Evolutionary conservation across 2,329 filamentous ascomycete genomes (phyloP), one percentile per base, ranked within the genome.

Genomic region (Pestalotiopsis sp.): DNA sequence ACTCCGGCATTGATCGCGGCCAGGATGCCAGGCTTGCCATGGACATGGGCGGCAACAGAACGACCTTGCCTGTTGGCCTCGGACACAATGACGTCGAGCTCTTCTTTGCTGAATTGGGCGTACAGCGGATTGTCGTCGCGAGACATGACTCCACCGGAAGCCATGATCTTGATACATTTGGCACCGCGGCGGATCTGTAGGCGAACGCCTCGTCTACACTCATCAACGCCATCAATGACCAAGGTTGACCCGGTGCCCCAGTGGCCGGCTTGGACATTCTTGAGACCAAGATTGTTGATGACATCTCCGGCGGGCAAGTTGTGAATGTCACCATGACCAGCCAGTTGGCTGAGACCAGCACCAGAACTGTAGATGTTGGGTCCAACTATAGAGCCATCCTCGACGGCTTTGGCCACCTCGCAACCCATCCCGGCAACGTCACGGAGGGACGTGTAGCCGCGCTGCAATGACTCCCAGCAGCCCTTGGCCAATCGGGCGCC

Each of bases 141-240:
- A 2, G 79, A 82, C 61, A 81, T 71, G 25, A 82, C 80, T 9
- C 81, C 81, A 3, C 81, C 81, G 5, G 78, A 80, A 2, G 80
- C 80, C 56, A 82, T 73, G 36, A 83, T 70, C 74, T 83, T 83
- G 76, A 83, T 80, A 69, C 78, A 79, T 20, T 73, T 73, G 1
- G 81, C 82, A 9, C 81, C 81, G 41, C 81, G 77, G 1, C 81
- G 78, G 64, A 83, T 77, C 75, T 82, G 80, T 68, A 79, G 74
- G 1, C 81, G 74, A 56, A 83, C 81, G 0, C 75, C 81, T 5
- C 78, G 77, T 36, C 80, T 74, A 68, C 81, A 83, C 70, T 83
- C 80, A 41, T 82, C 80, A 0, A 81, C 76, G 13, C 81, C 81
- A 66, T 83, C 81, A 13, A 78, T 79, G 3, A 82, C 71, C 49